A percentile compares a stretch with the other conserved stretches of the same genome.
Conservation (phyloP, 2,329 filamentous ascomycete genomes). For the Fusarium caatingaense region DNA sequence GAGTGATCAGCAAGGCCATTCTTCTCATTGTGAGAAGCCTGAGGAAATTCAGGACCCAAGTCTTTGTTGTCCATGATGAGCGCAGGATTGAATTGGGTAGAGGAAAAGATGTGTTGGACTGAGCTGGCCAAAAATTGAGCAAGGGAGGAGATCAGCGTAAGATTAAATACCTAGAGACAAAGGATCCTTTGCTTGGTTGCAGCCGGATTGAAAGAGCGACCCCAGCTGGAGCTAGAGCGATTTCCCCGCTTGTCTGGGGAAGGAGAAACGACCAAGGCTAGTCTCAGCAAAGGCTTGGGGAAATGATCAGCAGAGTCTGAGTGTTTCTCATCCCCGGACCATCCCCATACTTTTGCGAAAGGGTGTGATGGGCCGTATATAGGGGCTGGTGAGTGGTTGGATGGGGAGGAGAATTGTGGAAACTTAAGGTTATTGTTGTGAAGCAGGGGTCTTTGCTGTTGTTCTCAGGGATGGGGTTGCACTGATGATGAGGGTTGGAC, state of each 20-base stretch:
- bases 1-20: not conserved
- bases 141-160: conserved; percentile 8
- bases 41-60: conserved; percentile 12
- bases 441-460: conserved; percentile 8
- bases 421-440: conserved; percentile 11
- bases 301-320: conserved; percentile 14
- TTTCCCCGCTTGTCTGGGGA: conserved; percentile 13
- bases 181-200: not conserved
- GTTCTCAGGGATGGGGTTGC: conserved; percentile 2
- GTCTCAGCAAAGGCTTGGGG: conserved; percentile 16
- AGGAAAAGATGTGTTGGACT: not conserved
- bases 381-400: not conserved
- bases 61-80: conserved; percentile 24
- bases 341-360: conserved; percentile 13
- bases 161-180: conserved; percentile 19
- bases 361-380: not conserved
- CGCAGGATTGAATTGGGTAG: not conserved
- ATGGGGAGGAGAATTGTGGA: conserved; percentile 7
- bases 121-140: not conserved
- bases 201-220: not conserved
- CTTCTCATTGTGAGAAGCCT: conserved; percentile 23
- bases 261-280: not conserved
- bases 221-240: not conserved
- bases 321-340: conserved; percentile 13
- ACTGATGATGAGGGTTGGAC: conserved; percentile 14